phyloP scores from a whole-genome alignment of 805 yeast species.

The Blastobotrys chiropterorum region DNA sequence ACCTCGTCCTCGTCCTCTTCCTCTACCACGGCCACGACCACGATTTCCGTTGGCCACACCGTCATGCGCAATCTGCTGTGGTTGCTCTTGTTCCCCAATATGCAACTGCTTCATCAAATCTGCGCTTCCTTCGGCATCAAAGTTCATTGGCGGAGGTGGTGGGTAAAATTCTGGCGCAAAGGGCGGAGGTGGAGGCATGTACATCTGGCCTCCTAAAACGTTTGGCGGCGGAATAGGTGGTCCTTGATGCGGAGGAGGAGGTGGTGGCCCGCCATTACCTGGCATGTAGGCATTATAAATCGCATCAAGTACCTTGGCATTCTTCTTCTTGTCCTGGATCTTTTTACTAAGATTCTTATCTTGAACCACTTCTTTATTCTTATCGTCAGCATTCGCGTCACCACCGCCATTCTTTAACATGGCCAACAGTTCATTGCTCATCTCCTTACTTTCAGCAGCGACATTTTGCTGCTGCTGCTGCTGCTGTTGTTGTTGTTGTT shows the following conservation, averaged over 20 bases:
- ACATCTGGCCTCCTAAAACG: conserved; percentile 17
- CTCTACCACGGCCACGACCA: conserved; percentile 13
- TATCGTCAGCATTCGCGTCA: conserved; percentile 1
- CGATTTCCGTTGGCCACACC: conserved; percentile 4
- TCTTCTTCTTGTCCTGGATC: not conserved
- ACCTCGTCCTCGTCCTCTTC: conserved; percentile 13
- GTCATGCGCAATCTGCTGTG: not conserved
- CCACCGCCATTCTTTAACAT: conserved; percentile 10
- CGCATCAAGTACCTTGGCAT: not conserved
- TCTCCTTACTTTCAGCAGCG: conserved; percentile 20
- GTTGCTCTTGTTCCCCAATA: conserved; percentile 8
- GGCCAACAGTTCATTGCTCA: conserved; percentile 19
- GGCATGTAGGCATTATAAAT: not conserved
- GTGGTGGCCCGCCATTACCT: not conserved
- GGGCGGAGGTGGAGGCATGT: conserved; percentile 19
- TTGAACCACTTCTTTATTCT: not conserved
- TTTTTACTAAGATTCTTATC: not conserved
- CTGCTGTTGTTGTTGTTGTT: no score
- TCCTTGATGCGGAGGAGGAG: not conserved
- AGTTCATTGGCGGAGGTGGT: conserved; percentile 18
- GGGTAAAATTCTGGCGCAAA: conserved; percentile 27
- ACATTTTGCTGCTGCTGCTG: not conserved
- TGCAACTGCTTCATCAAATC: conserved; percentile 22
- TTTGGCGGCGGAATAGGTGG: conserved; percentile 10
- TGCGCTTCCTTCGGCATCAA: conserved; percentile 20